Conservation (phyloP, 176 grass and related monocot species). For the Themeda triandra region DNA sequence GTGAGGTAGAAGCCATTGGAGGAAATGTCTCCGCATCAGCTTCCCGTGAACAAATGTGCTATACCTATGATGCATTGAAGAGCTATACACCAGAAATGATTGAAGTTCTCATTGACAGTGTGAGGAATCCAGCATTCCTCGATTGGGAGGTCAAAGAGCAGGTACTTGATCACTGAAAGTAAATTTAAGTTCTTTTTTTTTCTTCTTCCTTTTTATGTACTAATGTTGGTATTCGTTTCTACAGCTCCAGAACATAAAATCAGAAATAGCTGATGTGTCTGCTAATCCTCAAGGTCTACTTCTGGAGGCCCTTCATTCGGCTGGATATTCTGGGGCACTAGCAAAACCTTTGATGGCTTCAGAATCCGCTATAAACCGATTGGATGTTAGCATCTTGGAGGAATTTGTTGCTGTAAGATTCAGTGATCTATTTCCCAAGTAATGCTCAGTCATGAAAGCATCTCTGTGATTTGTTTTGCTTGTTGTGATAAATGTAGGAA, state of each 20-base stretch:
- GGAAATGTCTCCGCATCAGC: conserved; percentile 71
- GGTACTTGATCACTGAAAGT: conserved; percentile 29
- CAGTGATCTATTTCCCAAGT: conserved; percentile 13
- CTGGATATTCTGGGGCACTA: conserved; percentile 71
- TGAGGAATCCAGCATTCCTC: conserved; percentile 67
- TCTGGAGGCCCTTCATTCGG: conserved; percentile 71
- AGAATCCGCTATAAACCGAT: conserved; percentile 46
- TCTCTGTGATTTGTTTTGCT: conserved; percentile 25
- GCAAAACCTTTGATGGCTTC: conserved; percentile 66
- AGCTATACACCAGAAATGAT: conserved; percentile 63
- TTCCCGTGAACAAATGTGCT: conserved; percentile 84
- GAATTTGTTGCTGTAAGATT: conserved; percentile 67
- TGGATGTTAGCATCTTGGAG: conserved; percentile 55
- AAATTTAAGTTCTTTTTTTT: neutral
- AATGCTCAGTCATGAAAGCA: neutral
- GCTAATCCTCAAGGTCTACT: conserved; percentile 73
- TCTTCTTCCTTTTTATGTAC: neutral
- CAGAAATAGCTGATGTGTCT: conserved; percentile 71
- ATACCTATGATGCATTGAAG: conserved; percentile 83
- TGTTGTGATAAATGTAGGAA: conserved; percentile 49
- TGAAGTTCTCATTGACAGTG: conserved; percentile 70
- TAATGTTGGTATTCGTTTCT: conserved; percentile 21
- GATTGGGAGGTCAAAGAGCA: conserved; percentile 76
- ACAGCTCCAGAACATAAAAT: conserved; percentile 66
- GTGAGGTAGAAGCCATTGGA: conserved; percentile 78